Percentiles rank a stretch among this genome's conserved stretches.
These are phyloP conservation scores for Ophiostoma novo-ulmi DNA, from an alignment of 2,329 filamentous ascomycete species.

Conservation along the genomic window DNA sequence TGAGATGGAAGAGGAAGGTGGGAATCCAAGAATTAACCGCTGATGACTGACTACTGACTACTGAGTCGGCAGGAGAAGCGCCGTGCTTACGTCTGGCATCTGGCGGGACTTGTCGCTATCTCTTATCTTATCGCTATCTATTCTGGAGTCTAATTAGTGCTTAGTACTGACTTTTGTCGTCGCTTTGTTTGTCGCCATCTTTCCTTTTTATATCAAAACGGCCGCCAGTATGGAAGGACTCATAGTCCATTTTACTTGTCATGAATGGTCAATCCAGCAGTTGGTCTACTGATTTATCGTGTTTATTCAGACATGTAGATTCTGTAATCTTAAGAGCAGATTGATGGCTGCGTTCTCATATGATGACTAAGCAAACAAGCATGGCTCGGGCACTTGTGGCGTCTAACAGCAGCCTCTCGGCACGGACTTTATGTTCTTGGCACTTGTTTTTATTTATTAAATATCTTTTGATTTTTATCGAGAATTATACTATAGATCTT, in stretches of 20 bases:
- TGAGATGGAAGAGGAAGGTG: slow-evolving; percentile 9
- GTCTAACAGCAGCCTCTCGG: not conserved
- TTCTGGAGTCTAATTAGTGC: no score
- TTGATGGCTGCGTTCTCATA: no score
- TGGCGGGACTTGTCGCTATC: not conserved
- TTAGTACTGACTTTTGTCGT: not conserved
- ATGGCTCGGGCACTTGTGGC: not conserved
- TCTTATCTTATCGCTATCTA: not conserved
- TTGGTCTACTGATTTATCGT: not conserved
- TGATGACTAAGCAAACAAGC: not conserved
- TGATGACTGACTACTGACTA: slow-evolving; percentile 2
- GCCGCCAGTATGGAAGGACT: no score
- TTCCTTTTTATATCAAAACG: not conserved
- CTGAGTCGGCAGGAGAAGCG: not conserved
- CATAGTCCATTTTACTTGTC: no score
- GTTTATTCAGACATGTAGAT: not conserved
- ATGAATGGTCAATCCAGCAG: no score
- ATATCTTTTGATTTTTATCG: not conserved
- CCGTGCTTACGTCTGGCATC: not conserved
- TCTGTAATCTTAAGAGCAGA: not conserved
- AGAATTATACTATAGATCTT: not conserved
- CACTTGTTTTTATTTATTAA: not conserved
- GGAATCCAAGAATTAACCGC: not conserved
- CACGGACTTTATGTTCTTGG: not conserved
- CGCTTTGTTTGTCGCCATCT: not conserved